Evolutionary conservation across 129 eudicot genomes (phyloP).

Genomic region (Helichrysum umbraculigerum): DNA sequence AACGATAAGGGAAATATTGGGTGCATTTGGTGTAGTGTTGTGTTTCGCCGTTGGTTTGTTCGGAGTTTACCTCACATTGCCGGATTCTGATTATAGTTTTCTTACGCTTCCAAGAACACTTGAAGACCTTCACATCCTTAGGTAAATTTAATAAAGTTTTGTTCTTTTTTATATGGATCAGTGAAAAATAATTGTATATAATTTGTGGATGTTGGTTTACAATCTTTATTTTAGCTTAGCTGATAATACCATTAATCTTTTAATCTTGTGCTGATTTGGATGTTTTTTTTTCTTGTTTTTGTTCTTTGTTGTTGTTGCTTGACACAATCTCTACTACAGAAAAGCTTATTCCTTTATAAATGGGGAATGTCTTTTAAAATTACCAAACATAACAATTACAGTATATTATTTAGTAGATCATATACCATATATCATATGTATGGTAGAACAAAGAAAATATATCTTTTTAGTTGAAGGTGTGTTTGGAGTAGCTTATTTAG

Average conservation of each 20-base stretch:
- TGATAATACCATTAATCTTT: background rate
- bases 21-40: conserved; percentile 58
- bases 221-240: background rate
- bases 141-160: conserved; percentile 34
- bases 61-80: conserved; percentile 76
- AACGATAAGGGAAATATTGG: conserved; percentile 52
- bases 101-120: conserved; percentile 86
- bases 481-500: background rate
- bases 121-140: conserved; percentile 74
- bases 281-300: background rate
- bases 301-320: background rate
- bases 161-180: background rate
- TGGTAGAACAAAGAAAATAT: too few species aligned
- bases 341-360: background rate
- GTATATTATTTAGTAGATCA: background rate
- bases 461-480: background rate
- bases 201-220: background rate
- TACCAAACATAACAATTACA: background rate
- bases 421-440: too few species aligned
- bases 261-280: background rate
- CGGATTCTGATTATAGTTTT: conserved; percentile 86
- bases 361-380: background rate
- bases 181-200: conserved; percentile 17
- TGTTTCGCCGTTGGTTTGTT: conserved; percentile 57
- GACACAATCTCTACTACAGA: background rate